Conservation (phyloP, 257 asterid species). For the Asclepias syriaca region DNA sequence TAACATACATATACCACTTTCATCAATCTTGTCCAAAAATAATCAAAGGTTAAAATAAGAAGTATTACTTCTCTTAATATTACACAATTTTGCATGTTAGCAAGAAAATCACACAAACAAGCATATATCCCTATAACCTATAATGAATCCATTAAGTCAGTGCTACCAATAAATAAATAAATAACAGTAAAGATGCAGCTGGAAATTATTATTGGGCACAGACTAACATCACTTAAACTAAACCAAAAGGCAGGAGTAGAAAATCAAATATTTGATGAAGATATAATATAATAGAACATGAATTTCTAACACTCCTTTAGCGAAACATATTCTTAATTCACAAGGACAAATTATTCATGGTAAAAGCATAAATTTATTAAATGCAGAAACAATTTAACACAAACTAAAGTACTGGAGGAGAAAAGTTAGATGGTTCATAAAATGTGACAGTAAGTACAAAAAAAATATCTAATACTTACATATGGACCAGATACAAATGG, state of each 20-base stretch:
- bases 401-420: background rate
- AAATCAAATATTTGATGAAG: background rate
- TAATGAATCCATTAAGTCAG: background rate
- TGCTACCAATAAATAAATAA: background rate
- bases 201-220: background rate
- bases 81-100: too few species aligned
- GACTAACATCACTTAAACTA: background rate
- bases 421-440: background rate
- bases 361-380: background rate
- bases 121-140: too few species aligned
- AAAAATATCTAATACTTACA: constrained; percentile 46
- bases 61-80: background rate
- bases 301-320: background rate
- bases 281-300: background rate
- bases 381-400: background rate
- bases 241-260: background rate
- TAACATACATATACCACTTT: background rate
- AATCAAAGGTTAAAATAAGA: background rate
- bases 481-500: constrained; percentile 76
- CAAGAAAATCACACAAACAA: too few species aligned
- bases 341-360: background rate
- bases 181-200: too few species aligned
- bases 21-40: background rate
- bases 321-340: background rate
- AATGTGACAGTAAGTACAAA: background rate